Evolutionary conservation across 495 filamentous ascomycete species (phyloP).

Genomic region (Xylaria intraflava): DNA sequence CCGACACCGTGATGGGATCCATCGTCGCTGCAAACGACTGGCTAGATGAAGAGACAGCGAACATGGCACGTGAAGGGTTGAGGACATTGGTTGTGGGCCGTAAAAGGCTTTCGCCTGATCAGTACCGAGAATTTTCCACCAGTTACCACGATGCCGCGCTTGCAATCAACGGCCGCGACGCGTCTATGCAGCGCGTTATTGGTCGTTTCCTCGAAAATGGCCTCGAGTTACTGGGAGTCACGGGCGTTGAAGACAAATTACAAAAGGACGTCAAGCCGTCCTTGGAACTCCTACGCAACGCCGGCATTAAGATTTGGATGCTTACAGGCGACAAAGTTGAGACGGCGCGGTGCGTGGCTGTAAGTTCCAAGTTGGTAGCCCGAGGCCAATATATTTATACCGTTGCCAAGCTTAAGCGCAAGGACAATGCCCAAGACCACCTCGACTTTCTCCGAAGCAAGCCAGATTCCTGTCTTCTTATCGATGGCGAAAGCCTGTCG

Average conservation of each 20-base stretch:
- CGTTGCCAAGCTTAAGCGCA: constrained; percentile 71
- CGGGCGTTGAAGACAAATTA: constrained; percentile 94
- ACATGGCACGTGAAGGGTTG: constrained; percentile 96
- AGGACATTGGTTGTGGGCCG: constrained; percentile 91
- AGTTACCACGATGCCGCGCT: constrained; percentile 75
- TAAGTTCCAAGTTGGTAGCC: constrained; percentile 89
- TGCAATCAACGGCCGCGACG: constrained; percentile 70
- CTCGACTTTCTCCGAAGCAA: constrained; percentile 85
- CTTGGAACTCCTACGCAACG: constrained; percentile 90
- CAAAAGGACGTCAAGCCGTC: constrained; percentile 93
- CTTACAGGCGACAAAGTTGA: constrained; percentile 98
- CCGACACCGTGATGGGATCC: constrained; percentile 91
- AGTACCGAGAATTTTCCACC: constrained; percentile 71
- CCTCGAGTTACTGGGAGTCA: constrained; percentile 89
- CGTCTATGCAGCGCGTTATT: constrained; percentile 71
- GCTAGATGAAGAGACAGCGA: constrained; percentile 96
- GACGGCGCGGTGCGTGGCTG: constrained; percentile 93
- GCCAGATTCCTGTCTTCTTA: constrained; percentile 79
- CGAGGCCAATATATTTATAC: constrained; percentile 95
- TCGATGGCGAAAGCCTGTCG: constrained; percentile 85
- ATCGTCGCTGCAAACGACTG: constrained; percentile 96
- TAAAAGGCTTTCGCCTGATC: constrained; percentile 64
- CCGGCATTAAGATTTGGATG: constrained; percentile 99
- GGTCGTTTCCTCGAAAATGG: constrained; percentile 78
- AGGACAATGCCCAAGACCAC: constrained; percentile 73